phyloP scores from a whole-genome alignment of 2,329 filamentous ascomycete species.

The Penicillium expansum region DNA sequence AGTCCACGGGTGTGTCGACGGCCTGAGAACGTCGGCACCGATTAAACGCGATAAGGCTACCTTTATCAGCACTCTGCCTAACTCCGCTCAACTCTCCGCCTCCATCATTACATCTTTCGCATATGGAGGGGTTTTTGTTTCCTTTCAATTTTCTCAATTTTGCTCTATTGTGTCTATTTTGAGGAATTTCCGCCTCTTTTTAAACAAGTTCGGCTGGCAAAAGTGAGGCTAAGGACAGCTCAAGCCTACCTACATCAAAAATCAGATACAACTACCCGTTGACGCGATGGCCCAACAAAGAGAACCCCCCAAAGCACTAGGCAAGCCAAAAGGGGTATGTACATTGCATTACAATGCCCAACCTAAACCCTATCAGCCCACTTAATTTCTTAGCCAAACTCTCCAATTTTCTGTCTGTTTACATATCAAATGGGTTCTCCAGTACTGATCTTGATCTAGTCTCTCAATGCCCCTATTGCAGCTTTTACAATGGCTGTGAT shows the following conservation, averaged over 20 bases:
- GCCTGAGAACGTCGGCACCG: background rate
- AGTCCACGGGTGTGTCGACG: background rate
- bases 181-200: background rate
- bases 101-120: background rate
- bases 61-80: no score
- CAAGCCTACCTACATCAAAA: background rate
- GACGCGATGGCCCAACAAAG: conserved; percentile 15
- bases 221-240: background rate
- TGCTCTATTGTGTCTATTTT: background rate
- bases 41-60: background rate
- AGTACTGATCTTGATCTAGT: conserved; percentile 34
- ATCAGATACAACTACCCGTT: background rate
- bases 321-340: conserved; percentile 22
- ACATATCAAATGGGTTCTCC: background rate
- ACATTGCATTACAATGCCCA: background rate
- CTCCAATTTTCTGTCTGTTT: background rate
- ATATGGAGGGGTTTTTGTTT: no score
- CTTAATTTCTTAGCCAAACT: background rate
- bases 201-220: background rate
- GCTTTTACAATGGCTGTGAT: conserved; percentile 61
- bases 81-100: background rate
- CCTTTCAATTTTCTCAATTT: background rate
- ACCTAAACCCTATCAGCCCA: background rate
- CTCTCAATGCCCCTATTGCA: conserved; percentile 59
- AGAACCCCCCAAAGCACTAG: conserved; percentile 15